Percentiles rank a stretch among this genome's conserved stretches.
Conservation (phyloP, 371 early-diverging fungal species). For the Lichtheimia ornata region DNA sequence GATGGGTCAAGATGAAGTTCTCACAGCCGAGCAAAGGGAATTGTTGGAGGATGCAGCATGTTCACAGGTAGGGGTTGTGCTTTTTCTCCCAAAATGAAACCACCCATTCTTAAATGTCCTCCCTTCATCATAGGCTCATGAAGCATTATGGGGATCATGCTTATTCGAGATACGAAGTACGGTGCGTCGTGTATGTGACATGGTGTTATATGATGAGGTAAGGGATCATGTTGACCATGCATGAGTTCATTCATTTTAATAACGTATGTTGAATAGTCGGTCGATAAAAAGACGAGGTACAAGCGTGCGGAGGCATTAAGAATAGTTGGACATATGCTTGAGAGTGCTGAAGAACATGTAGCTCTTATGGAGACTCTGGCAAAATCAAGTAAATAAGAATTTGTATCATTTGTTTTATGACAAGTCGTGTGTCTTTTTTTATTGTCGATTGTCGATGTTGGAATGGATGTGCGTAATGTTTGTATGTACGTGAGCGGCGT, state of each 20-base stretch:
- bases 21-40: conserved; percentile 1
- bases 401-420: too few species aligned
- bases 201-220: not conserved
- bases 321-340: not conserved
- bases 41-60: not conserved
- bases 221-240: not conserved
- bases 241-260: not conserved
- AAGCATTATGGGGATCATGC: not conserved
- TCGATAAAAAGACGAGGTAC: not conserved
- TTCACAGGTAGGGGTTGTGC: not conserved
- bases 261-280: not conserved
- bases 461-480: too few species aligned
- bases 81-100: not conserved
- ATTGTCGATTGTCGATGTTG: too few species aligned
- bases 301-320: not conserved
- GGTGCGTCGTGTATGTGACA: not conserved
- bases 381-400: too few species aligned
- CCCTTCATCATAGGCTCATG: too few species aligned
- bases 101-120: too few species aligned
- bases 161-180: not conserved
- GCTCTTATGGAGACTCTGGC: too few species aligned
- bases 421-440: too few species aligned
- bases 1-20: not conserved
- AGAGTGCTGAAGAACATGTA: too few species aligned
- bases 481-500: not conserved